A percentile compares a stretch with the other conserved stretches of the same genome.
phyloP scores from a whole-genome alignment of 352 stramenopile genomes.

The Phytophthora lateralis region DNA sequence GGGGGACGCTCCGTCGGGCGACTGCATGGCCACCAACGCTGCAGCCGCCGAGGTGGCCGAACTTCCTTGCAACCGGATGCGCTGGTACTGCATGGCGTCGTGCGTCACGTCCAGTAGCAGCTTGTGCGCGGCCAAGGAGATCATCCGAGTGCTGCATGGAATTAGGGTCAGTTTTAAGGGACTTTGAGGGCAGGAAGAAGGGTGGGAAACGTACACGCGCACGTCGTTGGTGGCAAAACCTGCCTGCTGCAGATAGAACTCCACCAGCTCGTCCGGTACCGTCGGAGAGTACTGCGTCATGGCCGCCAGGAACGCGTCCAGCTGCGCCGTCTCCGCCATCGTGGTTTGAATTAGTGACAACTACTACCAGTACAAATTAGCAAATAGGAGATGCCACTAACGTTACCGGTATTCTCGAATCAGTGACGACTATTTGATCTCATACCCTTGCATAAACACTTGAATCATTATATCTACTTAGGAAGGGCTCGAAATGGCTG shows the following conservation, averaged over 20 bases:
- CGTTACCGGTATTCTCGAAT: too few species aligned
- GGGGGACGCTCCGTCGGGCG: constrained; percentile 19
- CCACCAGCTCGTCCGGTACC: constrained; percentile 74
- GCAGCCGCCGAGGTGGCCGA: constrained; percentile 6
- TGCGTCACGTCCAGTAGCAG: constrained; percentile 82
- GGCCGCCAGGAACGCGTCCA: constrained; percentile 72
- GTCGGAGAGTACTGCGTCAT: constrained; percentile 68
- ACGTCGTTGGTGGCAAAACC: constrained; percentile 74
- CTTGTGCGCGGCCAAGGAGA: constrained; percentile 78
- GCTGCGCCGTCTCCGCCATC: constrained; percentile 57
- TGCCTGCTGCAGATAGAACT: constrained; percentile 76
- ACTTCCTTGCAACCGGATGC: constrained; percentile 53
- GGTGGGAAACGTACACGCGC: constrained; percentile 56
- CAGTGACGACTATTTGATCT: neutral
- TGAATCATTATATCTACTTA: too few species aligned
- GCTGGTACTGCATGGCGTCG: constrained; percentile 82
- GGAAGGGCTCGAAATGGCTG: too few species aligned
- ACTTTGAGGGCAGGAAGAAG: neutral
- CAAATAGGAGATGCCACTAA: neutral
- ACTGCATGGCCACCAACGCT: constrained; percentile 11
- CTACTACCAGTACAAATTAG: neutral
- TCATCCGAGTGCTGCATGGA: constrained; percentile 53
- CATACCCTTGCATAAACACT: too few species aligned
- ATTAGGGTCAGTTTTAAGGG: constrained; percentile 11
- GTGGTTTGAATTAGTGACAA: neutral